Conservation (phyloP, 345 rosid genomes). For the Abelmoschus esculentus region DNA sequence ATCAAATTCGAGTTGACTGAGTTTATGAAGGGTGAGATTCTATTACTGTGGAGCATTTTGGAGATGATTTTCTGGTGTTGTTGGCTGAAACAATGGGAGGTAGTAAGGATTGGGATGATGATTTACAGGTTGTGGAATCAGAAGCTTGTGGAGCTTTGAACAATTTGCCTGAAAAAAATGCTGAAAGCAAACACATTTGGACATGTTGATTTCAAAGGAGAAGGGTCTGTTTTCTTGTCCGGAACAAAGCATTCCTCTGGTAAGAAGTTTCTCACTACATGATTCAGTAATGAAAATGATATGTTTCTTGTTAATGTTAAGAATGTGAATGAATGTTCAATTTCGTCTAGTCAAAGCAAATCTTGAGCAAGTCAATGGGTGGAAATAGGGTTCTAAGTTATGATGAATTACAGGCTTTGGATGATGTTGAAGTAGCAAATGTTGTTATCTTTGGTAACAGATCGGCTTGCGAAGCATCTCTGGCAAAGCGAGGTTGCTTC, state of each 20-base stretch:
- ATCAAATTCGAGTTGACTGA: not conserved
- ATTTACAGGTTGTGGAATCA: constrained; percentile 51
- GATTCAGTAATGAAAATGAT: not conserved
- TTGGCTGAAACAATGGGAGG: constrained; percentile 69
- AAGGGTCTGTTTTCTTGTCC: constrained; percentile 10
- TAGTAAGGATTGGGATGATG: constrained; percentile 92
- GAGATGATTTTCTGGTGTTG: constrained; percentile 74
- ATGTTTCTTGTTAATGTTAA: not conserved
- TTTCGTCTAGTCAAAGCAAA: constrained; percentile 28
- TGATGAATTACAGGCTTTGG: constrained; percentile 65
- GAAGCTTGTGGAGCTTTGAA: constrained; percentile 70
- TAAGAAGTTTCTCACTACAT: constrained; percentile 17
- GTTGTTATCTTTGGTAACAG: constrained; percentile 72
- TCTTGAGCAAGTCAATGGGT: constrained; percentile 16
- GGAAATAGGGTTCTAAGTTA: constrained; percentile 43
- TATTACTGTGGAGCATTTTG: constrained; percentile 71
- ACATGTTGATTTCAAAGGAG: constrained; percentile 16
- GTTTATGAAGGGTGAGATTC: constrained; percentile 51
- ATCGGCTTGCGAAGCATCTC: constrained; percentile 58
- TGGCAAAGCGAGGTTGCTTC: constrained; percentile 70
- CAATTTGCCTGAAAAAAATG: constrained; percentile 39
- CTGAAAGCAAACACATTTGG: constrained; percentile 13
- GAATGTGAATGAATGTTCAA: constrained; percentile 32
- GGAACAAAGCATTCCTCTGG: constrained; percentile 19
- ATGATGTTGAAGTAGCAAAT: constrained; percentile 79